phyloP scores from a whole-genome alignment of 345 rosid genomes.

The Salix viminalis region DNA sequence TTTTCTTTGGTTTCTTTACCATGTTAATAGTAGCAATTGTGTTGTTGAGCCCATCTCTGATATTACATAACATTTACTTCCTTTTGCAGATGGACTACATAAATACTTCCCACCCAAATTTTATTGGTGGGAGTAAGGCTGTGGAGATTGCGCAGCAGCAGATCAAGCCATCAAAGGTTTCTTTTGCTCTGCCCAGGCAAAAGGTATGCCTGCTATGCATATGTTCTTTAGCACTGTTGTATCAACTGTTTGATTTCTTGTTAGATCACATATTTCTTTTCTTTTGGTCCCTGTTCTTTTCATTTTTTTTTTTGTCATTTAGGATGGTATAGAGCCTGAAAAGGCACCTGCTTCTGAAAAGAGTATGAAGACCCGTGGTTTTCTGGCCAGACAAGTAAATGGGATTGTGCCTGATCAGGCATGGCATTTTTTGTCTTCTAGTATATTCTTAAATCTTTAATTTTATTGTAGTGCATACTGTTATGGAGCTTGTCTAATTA shows the following conservation, averaged over 20 bases:
- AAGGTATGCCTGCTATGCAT: slow-evolving; percentile 43
- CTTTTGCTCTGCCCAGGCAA: slow-evolving; percentile 49
- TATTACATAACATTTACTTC: background rate
- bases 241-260: background rate
- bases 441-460: background rate
- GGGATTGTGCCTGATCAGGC: slow-evolving; percentile 88
- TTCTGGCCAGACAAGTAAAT: slow-evolving; percentile 83
- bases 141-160: slow-evolving; percentile 73
- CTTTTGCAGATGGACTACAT: slow-evolving; percentile 83
- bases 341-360: slow-evolving; percentile 69
- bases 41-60: background rate
- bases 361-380: slow-evolving; percentile 56
- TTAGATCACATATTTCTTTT: background rate
- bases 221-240: background rate
- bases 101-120: slow-evolving; percentile 89
- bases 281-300: slow-evolving; percentile 6
- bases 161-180: slow-evolving; percentile 57
- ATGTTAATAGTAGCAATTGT: background rate
- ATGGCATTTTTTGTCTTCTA: slow-evolving; percentile 16
- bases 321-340: slow-evolving; percentile 79
- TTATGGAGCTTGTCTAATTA: background rate
- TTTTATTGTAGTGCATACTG: background rate
- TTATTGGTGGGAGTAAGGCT: slow-evolving; percentile 90
- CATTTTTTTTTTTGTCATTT: slow-evolving; percentile 14
- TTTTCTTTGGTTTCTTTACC: background rate